Evolutionary conservation across 148 eudicot species (phyloP), one percentile per base, ranked within the genome.

Genomic region (Vaccinium darrowii): DNA sequence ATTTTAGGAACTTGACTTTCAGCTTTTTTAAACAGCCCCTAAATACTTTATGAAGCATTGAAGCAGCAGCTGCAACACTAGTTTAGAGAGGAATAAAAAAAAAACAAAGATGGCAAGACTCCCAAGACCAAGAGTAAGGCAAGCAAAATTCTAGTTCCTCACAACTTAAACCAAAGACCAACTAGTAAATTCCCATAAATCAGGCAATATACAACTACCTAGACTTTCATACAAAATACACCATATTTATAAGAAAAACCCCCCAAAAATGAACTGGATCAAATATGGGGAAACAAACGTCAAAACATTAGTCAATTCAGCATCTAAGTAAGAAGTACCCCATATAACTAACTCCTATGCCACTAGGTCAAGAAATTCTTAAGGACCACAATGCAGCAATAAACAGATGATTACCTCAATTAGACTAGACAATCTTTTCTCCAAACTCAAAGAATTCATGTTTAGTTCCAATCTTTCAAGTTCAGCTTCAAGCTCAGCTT

Each of bases 401-500:
- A 74, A 82, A 65, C 7, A 62, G 15, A 47, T 65, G 33, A 72
- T 87, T 92, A 95, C 99, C 99, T 92, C 94, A 30, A 84, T 80
- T 23, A 82, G 78, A 87, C 88, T 84, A 27, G 90, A 86, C 50
- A 89, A 19, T 84, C 88, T 92, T 84, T 90, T 78, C 51, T 88
- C 93, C 89, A 95, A 84, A 78, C 84, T 84, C 27, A 92, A 91
- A 39, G 94, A 92, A 63, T 84, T 92, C 90, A 97, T 93, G 89
- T 85, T 94, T 80, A 94, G 84, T 89, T 94, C 98, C 88, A 97
- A 88, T 84, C 94, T 94, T 86, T 94, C 98, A 82, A 97, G 89
- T 85, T 97, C 99, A 87, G 98, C 98, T 95, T 94, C 96, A 90
- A 97, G 99, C 89, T 97, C 99, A 30, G 98, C 99, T 91, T 97